Conservation (phyloP, 495 filamentous ascomycete genomes). For the Rhizodiscina lignyota region DNA sequence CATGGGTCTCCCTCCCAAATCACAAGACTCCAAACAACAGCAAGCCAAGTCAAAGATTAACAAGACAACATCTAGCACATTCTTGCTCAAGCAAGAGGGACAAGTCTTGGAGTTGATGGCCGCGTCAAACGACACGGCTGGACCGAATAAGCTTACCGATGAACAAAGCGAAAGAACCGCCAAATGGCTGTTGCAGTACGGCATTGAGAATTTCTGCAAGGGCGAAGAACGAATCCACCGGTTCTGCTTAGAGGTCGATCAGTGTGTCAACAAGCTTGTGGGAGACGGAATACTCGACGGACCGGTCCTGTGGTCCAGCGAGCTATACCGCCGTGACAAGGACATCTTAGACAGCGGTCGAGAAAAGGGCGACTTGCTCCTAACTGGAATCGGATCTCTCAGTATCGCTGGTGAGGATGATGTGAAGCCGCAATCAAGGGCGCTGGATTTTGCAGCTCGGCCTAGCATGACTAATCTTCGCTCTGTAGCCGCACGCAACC, state of each 20-base stretch:
- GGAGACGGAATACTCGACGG: slow-evolving; percentile 75
- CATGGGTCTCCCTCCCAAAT: slow-evolving; percentile 39
- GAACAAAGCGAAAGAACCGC: slow-evolving; percentile 79
- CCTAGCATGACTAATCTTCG: slow-evolving; percentile 29
- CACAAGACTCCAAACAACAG: slow-evolving; percentile 33
- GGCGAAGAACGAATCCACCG: slow-evolving; percentile 92
- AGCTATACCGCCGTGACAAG: slow-evolving; percentile 68
- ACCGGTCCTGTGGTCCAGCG: slow-evolving; percentile 84
- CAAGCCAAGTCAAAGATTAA: slow-evolving; percentile 17
- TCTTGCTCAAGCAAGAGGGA: slow-evolving; percentile 68
- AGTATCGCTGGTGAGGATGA: slow-evolving; percentile 32
- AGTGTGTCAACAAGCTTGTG: slow-evolving; percentile 70
- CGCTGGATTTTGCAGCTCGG: slow-evolving; percentile 6
- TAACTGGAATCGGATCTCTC: slow-evolving; percentile 31
- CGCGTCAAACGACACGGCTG: slow-evolving; percentile 67
- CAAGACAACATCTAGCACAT: slow-evolving; percentile 42
- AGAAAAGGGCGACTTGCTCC: slow-evolving; percentile 33
- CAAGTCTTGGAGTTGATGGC: slow-evolving; percentile 81
- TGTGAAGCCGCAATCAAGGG: not conserved
- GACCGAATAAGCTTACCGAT: slow-evolving; percentile 88
- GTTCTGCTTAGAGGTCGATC: slow-evolving; percentile 82
- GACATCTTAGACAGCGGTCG: slow-evolving; percentile 53
- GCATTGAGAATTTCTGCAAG: slow-evolving; percentile 85
- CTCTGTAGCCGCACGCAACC: slow-evolving; percentile 35
- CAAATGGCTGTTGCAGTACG: slow-evolving; percentile 67